These are phyloP conservation scores for Neofusicoccum laricinum DNA, from an alignment of 2,329 filamentous ascomycete species.

Conservation along the genomic window DNA sequence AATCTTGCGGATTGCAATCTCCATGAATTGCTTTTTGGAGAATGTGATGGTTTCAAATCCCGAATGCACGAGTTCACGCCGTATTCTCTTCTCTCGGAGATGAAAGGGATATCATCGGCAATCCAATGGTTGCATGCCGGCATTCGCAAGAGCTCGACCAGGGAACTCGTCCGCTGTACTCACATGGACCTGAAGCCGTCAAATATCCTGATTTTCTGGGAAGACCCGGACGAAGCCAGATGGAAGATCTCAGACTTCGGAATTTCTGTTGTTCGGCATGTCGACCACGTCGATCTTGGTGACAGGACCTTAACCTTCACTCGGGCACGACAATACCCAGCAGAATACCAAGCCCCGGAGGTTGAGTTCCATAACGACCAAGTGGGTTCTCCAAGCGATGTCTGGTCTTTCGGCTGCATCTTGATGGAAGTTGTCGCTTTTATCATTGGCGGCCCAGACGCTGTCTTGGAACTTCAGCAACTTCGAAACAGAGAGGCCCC, in stretches of 20 bases:
- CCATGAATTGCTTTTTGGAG: not conserved
- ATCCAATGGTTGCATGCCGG: not conserved
- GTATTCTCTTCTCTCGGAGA: not conserved
- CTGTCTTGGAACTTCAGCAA: not conserved
- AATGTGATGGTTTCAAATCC: not conserved
- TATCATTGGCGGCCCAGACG: not conserved
- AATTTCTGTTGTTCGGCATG: not conserved
- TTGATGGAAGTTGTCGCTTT: not conserved
- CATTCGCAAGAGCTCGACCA: not conserved
- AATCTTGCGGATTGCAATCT: not conserved
- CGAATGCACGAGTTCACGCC: not conserved
- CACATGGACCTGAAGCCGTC: not conserved
- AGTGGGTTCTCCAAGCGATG: not conserved
- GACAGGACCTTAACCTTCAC: not conserved
- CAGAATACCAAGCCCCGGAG: not conserved
- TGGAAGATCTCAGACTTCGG: conserved; percentile 2
- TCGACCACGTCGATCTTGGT: not conserved
- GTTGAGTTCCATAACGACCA: not conserved
- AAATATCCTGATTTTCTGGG: not conserved
- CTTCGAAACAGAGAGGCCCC: not conserved
- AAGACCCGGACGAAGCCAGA: not conserved
- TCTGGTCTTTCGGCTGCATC: conserved; percentile 4
- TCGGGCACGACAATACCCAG: not conserved
- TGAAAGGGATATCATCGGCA: not conserved
- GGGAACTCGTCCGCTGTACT: not conserved